These are phyloP conservation scores for Ophiocordyceps camponoti-leonardi DNA, from an alignment of 2,329 filamentous ascomycete genomes.

Conservation along the genomic window DNA sequence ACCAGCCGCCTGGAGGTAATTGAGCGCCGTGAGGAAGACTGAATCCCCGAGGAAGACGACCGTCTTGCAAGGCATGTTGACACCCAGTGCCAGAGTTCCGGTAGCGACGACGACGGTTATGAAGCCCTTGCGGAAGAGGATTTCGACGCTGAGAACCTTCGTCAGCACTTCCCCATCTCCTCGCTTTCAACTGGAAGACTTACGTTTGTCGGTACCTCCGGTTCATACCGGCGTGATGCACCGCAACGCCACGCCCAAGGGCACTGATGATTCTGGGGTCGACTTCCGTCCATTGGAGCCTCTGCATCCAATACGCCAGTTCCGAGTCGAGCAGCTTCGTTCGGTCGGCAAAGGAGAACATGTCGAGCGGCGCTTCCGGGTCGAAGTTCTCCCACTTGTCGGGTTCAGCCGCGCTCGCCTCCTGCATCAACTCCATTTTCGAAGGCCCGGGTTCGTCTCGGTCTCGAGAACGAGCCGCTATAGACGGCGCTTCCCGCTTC, in stretches of 20 bases:
- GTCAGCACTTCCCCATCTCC: background rate
- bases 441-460: constrained; percentile 14
- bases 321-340: constrained; percentile 41
- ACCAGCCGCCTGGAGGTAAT: constrained; percentile 61
- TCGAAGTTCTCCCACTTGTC: constrained; percentile 49
- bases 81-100: constrained; percentile 58
- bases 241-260: constrained; percentile 50
- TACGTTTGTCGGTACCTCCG: constrained; percentile 52
- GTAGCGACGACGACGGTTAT: constrained; percentile 57
- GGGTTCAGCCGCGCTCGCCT: constrained; percentile 30
- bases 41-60: constrained; percentile 63
- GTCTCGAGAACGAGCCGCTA: constrained; percentile 14
- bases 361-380: constrained; percentile 41
- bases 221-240: constrained; percentile 71
- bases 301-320: constrained; percentile 33
- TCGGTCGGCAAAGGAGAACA: constrained; percentile 49
- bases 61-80: constrained; percentile 75
- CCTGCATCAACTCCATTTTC: constrained; percentile 38
- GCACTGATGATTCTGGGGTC: constrained; percentile 37
- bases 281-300: constrained; percentile 28
- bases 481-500: constrained; percentile 9
- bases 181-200: constrained; percentile 7
- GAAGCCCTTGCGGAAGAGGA: constrained; percentile 57
- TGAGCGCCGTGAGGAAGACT: constrained; percentile 54
- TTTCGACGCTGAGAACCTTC: constrained; percentile 35